Conservation (phyloP, 1,284 basidiomycete species). For the Afroboletus lepidellus region DNA sequence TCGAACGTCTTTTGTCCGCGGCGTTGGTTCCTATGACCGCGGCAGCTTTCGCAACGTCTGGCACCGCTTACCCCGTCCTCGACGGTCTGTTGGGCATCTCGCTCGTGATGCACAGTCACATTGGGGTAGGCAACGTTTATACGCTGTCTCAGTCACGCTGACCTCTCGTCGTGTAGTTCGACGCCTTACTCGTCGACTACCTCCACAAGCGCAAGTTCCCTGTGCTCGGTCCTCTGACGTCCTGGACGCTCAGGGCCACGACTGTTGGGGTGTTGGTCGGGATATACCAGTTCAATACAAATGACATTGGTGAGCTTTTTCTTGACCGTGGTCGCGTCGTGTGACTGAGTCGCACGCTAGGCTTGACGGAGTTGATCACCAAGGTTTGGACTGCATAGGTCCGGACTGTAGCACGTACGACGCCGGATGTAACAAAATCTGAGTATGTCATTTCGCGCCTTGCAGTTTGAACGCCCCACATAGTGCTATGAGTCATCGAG, state of each 20-base stretch:
- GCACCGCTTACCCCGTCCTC: conserved; percentile 74
- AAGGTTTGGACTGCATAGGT: conserved; percentile 62
- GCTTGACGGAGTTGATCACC: conserved; percentile 69
- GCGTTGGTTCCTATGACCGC: conserved; percentile 86
- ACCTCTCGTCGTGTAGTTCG: conserved; percentile 50
- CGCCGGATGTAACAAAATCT: neutral
- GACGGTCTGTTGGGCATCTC: conserved; percentile 88
- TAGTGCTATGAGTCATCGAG: too few species aligned
- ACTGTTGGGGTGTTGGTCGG: conserved; percentile 89
- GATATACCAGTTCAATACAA: conserved; percentile 96
- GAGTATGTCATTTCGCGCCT: neutral
- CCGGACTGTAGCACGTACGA: neutral
- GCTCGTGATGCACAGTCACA: conserved; percentile 92
- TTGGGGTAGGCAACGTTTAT: conserved; percentile 62
- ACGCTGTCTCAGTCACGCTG: neutral
- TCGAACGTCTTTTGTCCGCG: conserved; percentile 89
- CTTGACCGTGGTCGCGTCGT: conserved; percentile 1
- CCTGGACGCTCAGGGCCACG: conserved; percentile 75
- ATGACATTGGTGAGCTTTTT: conserved; percentile 80
- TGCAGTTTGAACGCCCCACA: neutral
- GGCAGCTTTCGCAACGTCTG: conserved; percentile 74
- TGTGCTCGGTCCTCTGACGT: conserved; percentile 62
- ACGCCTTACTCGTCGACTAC: conserved; percentile 81
- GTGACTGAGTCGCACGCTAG: conserved; percentile 36
- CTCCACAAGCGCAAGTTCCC: conserved; percentile 94